Evolutionary conservation across 805 yeast genomes (phyloP), one percentile per base, ranked within the genome.

Genomic region (Spathaspora boniae): DNA sequence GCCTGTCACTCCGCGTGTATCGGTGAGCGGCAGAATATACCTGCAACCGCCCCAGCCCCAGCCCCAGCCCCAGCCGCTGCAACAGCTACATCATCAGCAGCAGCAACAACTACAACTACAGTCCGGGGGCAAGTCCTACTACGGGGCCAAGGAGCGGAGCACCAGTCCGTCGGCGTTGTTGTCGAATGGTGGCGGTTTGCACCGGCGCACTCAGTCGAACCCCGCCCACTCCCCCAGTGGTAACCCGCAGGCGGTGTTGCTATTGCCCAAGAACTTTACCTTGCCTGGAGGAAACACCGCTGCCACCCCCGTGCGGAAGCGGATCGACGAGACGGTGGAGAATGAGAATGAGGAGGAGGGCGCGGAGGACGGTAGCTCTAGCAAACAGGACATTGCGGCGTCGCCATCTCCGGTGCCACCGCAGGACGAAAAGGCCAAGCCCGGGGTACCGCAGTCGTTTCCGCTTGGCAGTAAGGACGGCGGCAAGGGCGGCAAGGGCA

Each of bases 191-290:
- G n/a, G n/a, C n/a, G n/a, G n/a, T n/a, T n/a, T n/a, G n/a, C 67
- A 59, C 38, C 47, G 62, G 40, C 46, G 68, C 18, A 52, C 69
- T 1, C 54, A 50, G 9, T 58, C 69, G 1, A 62, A 58, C 36
- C 68, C 70, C 15, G 37, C 12, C 40, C 34, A 38, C 20, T 31
- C 48, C 6, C 18, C 41, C 6, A 28, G 29, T 29, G 35, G 36
- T 23, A 55, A 61, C n/a, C 54, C 68, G 9, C 68, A 60, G 24
- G 76, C 79, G 1, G 74, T 74, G 15, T 61, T 74, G 17, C 53
- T 74, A 31, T 59, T 74, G 33, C 78, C 80, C 0, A 73, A 68
- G 45, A 72, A 68, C 41, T 68, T 67, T 36, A 58, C 72, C 4
- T 50, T 62, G 6, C 53, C 40, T 38, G 47, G 34, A 44, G 29